phyloP scores from a whole-genome alignment of 805 yeast species.

The Pichia kluyveri region DNA sequence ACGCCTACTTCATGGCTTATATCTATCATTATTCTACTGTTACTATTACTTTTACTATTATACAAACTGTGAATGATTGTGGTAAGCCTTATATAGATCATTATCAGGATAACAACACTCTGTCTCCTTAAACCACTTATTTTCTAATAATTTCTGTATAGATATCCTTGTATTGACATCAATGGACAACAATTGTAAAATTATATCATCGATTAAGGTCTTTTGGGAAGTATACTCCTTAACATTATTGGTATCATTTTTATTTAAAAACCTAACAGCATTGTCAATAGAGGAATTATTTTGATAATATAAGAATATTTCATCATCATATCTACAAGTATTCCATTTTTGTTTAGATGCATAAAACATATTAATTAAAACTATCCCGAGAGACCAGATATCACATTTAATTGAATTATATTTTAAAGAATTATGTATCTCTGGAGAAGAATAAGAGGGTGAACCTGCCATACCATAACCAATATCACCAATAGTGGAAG shows the following conservation, averaged over 20 bases:
- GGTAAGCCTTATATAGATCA: neutral
- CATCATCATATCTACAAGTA: slow-evolving; percentile 3
- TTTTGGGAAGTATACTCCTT: neutral
- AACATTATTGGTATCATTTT: neutral
- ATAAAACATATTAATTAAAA: slow-evolving; percentile 27
- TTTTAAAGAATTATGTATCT: slow-evolving; percentile 26
- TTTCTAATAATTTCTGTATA: neutral
- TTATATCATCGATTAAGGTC: neutral
- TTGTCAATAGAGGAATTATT: neutral
- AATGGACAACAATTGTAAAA: slow-evolving; percentile 1
- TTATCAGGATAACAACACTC: neutral
- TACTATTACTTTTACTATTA: too few species aligned
- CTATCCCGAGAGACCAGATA: slow-evolving; percentile 43
- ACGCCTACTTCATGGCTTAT: too few species aligned
- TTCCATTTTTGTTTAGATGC: slow-evolving; percentile 8
- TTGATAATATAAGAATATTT: neutral
- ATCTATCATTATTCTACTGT: too few species aligned
- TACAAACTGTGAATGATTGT: neutral
- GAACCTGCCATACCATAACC: slow-evolving; percentile 41
- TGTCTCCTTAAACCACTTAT: neutral
- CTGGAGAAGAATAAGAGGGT: slow-evolving; percentile 38
- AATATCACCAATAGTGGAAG: slow-evolving; percentile 24
- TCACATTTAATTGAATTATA: slow-evolving; percentile 37
- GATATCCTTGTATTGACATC: neutral
- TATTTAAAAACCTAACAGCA: neutral